Evolutionary conservation across 768 basidiomycete genomes (phyloP).

Genomic region (Lactarius tabidus): DNA sequence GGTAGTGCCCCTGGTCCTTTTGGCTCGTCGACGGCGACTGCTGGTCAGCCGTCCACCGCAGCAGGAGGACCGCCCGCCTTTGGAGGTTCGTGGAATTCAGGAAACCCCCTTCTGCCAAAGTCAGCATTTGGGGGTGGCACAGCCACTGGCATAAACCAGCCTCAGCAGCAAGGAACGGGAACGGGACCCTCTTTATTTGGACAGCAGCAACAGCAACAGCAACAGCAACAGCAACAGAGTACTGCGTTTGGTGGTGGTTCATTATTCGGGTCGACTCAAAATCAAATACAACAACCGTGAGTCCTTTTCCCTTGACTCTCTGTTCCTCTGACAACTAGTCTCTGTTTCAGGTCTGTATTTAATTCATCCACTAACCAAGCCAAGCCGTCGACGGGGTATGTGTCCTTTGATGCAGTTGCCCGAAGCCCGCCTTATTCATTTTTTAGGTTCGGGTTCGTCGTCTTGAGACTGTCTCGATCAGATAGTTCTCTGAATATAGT

Average conservation of each 20-base stretch:
- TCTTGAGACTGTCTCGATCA: neutral
- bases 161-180: conserved; percentile 1
- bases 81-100: conserved; percentile 16
- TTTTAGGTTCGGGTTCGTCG: conserved; percentile 20
- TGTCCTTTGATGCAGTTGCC: neutral
- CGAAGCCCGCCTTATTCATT: neutral
- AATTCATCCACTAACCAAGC: conserved; percentile 28
- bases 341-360: conserved; percentile 33
- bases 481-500: conserved; percentile 12
- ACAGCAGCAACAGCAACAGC: conserved; percentile 22
- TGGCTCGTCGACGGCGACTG: neutral
- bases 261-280: conserved; percentile 28
- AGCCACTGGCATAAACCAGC: neutral
- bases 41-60: neutral
- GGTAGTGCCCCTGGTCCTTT: conserved; percentile 2
- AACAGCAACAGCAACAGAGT: conserved; percentile 23
- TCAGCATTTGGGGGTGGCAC: conserved; percentile 15
- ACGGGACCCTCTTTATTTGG: conserved; percentile 16
- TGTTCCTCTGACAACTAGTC: neutral
- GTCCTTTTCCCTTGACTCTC: neutral
- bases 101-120: conserved; percentile 22
- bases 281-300: conserved; percentile 30
- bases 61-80: conserved; percentile 4
- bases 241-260: conserved; percentile 10
- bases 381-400: conserved; percentile 10